Evolutionary conservation across 768 basidiomycete genomes (phyloP).

Genomic region (Favolaschia claudopus): DNA sequence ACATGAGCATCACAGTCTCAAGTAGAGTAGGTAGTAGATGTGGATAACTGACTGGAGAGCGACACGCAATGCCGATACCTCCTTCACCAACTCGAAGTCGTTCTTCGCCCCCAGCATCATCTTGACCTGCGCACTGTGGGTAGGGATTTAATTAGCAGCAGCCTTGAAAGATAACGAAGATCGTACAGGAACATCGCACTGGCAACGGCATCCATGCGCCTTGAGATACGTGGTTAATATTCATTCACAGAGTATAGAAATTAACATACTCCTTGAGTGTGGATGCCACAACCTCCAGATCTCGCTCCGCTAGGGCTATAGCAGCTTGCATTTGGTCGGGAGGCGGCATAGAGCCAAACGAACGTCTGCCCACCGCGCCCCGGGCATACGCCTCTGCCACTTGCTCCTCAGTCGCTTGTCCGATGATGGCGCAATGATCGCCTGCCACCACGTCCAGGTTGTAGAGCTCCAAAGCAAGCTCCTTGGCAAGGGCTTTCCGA

Average conservation of each 20-base stretch:
- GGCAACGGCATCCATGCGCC: not conserved
- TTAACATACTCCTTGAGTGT: not conserved
- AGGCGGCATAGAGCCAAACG: not conserved
- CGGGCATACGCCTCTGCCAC: not conserved
- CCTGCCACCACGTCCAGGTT: not conserved
- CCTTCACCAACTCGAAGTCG: too few relatives aligned
- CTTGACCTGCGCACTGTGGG: too few relatives aligned
- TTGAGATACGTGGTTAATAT: not conserved
- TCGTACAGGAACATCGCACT: too few relatives aligned
- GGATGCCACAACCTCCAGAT: not conserved
- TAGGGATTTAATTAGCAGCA: too few relatives aligned
- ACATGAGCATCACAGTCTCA: too few relatives aligned
- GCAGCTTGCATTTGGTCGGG: not conserved
- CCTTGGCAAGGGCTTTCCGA: too few relatives aligned
- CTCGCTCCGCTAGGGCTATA: not conserved
- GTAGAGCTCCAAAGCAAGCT: not conserved
- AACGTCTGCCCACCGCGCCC: not conserved
- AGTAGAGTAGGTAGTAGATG: too few relatives aligned
- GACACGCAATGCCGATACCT: too few relatives aligned
- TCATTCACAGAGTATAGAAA: too few relatives aligned
- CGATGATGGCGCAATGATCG: not conserved
- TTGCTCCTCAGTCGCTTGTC: not conserved
- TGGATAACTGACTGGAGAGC: too few relatives aligned
- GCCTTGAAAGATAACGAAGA: too few relatives aligned
- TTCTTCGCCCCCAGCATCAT: too few relatives aligned